Base-by-base conservation (phyloP, 441 rosid species). In the Gossypium davidsonii region DNA sequence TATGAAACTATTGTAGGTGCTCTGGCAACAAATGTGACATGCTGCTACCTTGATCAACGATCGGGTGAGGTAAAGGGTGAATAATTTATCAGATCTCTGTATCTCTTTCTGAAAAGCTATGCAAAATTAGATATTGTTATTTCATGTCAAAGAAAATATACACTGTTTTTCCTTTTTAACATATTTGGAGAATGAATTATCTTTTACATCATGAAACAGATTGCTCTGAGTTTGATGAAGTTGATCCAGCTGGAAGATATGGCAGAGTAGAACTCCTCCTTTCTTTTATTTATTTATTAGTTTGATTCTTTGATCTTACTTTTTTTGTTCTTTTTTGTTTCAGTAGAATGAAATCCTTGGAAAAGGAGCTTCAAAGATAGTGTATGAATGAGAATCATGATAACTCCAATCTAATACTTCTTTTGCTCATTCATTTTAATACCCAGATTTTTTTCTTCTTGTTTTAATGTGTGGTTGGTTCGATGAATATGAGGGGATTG, bases 181-280 rank as follows among this genome's bases (percentile, higher is more conserved):
- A 10, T 48, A 0, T 7, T 48, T 61, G 77, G 64, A 86, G 73
- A 74, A 89, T 89, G 94, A 85, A 83, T 78, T 86, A 79, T 79
- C 83, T 79, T 51, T 58, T 80, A 48, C 80, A 61, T 66, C 79
- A 71, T 57, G 86, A 83, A 37, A 76, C 78, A 74, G 90, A 85
- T 65, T 76, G 67, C 75, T 83, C 88, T 68, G 97, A 89, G 79
- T 95, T 91, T 84, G 88, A 92, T 78, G 99, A 91, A 84, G 93
- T 90, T 86, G 99, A 95, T 91, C 98, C 99, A 66, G 83, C 98
- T 60, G 95, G 99, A 81, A 91, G 99, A 92, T 95, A 95, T 84
- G 96, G 98, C 78, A 89, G 98, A 81, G 99, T 94, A 85, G 31
- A 59, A 34, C 46, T 59, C 48, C 25, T 69, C 51, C 71, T 75